Evolutionary conservation across 257 asterid species (phyloP).

Genomic region (Solanum pinnatisectum): DNA sequence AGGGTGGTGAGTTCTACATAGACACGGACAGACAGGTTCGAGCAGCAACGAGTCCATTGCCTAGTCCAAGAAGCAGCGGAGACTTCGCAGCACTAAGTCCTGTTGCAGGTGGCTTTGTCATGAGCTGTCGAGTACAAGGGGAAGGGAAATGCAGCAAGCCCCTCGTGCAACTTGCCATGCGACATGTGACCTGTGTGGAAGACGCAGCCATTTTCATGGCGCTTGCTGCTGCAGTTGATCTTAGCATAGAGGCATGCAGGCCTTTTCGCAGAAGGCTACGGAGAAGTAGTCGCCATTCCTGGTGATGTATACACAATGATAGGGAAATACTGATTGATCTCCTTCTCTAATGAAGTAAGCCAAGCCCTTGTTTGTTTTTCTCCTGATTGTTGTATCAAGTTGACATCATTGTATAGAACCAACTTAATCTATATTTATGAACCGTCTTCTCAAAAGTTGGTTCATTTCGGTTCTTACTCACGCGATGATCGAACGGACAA

Average conservation of each 20-base stretch:
- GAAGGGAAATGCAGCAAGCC: slow-evolving; percentile 87
- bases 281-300: slow-evolving; percentile 55
- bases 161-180: slow-evolving; percentile 73
- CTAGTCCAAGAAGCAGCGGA: slow-evolving; percentile 86
- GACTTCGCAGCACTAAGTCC: slow-evolving; percentile 64
- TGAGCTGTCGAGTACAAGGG: slow-evolving; percentile 84
- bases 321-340: not conserved
- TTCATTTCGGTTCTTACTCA: not conserved
- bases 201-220: slow-evolving; percentile 99
- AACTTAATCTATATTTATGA: not conserved
- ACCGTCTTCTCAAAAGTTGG: not conserved
- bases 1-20: slow-evolving; percentile 85
- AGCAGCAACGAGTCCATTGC: slow-evolving; percentile 44
- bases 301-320: slow-evolving; percentile 24
- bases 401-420: not conserved
- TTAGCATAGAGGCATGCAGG: slow-evolving; percentile 82
- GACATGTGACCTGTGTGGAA: slow-evolving; percentile 84
- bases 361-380: not conserved
- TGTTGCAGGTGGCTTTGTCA: slow-evolving; percentile 63
- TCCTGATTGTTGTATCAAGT: not conserved
- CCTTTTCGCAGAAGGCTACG: slow-evolving; percentile 65
- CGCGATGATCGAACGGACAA: not conserved
- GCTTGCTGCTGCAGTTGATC: slow-evolving; percentile 91
- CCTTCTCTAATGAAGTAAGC: not conserved
- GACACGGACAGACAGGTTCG: slow-evolving; percentile 66